A percentile compares a stretch with the other conserved stretches of the same genome.
Evolutionary conservation across 257 asterid species (phyloP).

Genomic region (Przewalskia tangutica): DNA sequence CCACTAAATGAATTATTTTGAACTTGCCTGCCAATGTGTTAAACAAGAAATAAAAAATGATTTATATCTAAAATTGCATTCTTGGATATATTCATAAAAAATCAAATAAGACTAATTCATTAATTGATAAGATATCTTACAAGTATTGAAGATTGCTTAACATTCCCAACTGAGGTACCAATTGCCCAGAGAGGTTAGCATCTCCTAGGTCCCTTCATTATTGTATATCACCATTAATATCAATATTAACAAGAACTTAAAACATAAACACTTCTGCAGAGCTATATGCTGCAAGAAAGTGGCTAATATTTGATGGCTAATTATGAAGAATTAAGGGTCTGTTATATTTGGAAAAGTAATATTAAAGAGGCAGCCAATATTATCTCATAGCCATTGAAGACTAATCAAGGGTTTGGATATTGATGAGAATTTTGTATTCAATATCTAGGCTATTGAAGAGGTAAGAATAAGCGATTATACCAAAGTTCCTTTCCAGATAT

Average conservation of each 20-base stretch:
- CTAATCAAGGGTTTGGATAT: too few species aligned
- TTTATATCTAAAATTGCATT: neutral
- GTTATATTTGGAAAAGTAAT: too few species aligned
- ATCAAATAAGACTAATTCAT: neutral
- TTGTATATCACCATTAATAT: neutral
- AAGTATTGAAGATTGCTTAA: conserved; percentile 32
- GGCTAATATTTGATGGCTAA: too few species aligned
- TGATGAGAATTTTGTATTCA: too few species aligned
- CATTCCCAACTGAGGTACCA: conserved; percentile 24
- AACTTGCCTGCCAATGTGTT: conserved; percentile 12
- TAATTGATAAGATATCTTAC: conserved; percentile 15
- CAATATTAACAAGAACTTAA: neutral
- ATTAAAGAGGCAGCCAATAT: too few species aligned
- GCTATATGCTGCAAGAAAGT: too few species aligned
- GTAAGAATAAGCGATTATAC: too few species aligned
- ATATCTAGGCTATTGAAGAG: too few species aligned
- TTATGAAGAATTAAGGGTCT: too few species aligned
- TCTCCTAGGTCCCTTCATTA: conserved; percentile 29
- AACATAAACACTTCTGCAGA: neutral
- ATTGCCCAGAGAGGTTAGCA: conserved; percentile 24
- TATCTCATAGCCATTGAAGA: too few species aligned
- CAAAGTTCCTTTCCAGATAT: too few species aligned
- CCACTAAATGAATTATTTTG: conserved; percentile 19
- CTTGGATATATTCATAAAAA: neutral
- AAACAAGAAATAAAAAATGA: neutral